phyloP scores from a whole-genome alignment of 495 filamentous ascomycete genomes.

The Hypoxylon trugodes region DNA sequence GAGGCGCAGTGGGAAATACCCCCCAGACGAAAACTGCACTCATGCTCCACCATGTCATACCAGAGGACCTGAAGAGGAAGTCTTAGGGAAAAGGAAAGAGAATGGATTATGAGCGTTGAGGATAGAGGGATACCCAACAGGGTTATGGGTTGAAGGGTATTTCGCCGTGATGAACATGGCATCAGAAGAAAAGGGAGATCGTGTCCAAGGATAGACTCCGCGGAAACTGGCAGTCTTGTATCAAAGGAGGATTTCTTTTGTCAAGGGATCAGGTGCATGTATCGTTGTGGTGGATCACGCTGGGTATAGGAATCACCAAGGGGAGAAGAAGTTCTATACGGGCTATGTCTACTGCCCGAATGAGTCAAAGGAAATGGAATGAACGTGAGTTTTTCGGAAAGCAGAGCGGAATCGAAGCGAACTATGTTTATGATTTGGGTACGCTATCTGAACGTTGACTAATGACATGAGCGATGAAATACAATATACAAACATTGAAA shows the following conservation, averaged over 20 bases:
- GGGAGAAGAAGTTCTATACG: background rate
- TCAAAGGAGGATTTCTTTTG: constrained; percentile 23
- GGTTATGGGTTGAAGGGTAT: background rate
- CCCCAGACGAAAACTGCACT: constrained; percentile 80
- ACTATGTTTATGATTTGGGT: no score
- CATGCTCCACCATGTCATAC: constrained; percentile 85
- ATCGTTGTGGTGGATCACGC: background rate
- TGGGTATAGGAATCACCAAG: background rate
- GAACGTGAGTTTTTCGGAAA: no score
- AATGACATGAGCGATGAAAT: no score
- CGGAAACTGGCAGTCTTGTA: constrained; percentile 12
- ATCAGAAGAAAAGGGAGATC: background rate
- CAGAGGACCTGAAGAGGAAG: constrained; percentile 75
- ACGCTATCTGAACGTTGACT: no score
- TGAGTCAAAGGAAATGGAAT: no score
- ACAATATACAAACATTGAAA: no score
- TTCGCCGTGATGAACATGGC: background rate
- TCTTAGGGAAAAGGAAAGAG: background rate
- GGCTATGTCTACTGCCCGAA: no score
- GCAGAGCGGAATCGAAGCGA: no score
- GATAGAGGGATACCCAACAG: background rate
- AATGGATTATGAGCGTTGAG: background rate
- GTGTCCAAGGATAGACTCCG: background rate
- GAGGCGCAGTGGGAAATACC: constrained; percentile 81
- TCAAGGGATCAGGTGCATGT: constrained; percentile 17